phyloP scores from a whole-genome alignment of 1,284 basidiomycete genomes.

The Phellinidium pouzarii region DNA sequence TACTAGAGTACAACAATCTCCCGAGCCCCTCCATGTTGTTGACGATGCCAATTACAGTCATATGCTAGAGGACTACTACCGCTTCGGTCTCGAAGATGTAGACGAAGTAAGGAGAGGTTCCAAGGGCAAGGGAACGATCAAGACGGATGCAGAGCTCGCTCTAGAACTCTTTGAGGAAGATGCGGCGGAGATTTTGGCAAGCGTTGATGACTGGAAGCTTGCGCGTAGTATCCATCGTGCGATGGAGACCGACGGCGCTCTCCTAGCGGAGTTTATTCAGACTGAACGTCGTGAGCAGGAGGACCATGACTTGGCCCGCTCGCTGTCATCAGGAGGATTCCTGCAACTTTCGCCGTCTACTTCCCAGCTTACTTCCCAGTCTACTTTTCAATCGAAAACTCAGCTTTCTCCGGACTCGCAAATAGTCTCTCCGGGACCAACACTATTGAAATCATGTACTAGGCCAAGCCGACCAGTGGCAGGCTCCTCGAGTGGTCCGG shows the following conservation, averaged over 20 bases:
- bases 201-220: background rate
- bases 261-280: background rate
- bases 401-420: too few relatives aligned
- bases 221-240: background rate
- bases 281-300: background rate
- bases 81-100: conserved; percentile 2
- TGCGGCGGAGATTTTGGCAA: background rate
- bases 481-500: too few relatives aligned
- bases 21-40: background rate
- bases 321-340: background rate
- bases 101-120: background rate
- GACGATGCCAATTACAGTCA: background rate
- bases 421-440: too few relatives aligned
- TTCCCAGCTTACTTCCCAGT: background rate
- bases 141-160: conserved; percentile 2
- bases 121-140: conserved; percentile 1
- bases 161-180: conserved; percentile 3
- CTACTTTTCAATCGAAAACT: background rate
- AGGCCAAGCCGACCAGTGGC: too few relatives aligned
- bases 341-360: background rate
- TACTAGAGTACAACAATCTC: too few relatives aligned
- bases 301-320: background rate
- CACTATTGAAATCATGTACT: too few relatives aligned
- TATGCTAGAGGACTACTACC: background rate
- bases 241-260: background rate